Evolutionary conservation across 371 early-diverging fungal species (phyloP).

Genomic region (Mycotypha africana): DNA sequence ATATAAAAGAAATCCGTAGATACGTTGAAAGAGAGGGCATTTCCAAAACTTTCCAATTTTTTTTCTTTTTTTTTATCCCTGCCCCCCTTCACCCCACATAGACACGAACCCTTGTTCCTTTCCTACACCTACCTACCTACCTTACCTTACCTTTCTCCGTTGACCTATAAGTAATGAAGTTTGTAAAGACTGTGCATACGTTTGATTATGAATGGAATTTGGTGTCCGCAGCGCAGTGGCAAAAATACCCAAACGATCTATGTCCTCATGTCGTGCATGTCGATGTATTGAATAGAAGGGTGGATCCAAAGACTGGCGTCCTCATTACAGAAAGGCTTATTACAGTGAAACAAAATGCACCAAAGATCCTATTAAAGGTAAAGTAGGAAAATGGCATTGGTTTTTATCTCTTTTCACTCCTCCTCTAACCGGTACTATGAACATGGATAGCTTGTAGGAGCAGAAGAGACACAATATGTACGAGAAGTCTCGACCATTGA

Average conservation of each 20-base stretch:
- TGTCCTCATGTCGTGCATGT: slow-evolving; percentile 89
- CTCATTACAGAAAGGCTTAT: slow-evolving; percentile 88
- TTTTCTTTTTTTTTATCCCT: too few relatives aligned
- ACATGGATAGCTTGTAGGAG: slow-evolving; percentile 50
- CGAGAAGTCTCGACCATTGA: slow-evolving; percentile 85
- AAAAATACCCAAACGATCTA: slow-evolving; percentile 94
- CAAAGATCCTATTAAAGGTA: slow-evolving; percentile 66
- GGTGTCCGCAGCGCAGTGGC: slow-evolving; percentile 90
- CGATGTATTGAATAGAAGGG: slow-evolving; percentile 75
- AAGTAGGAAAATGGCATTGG: neutral
- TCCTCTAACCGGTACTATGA: too few relatives aligned
- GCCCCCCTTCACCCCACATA: too few relatives aligned
- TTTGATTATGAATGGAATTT: slow-evolving; percentile 79
- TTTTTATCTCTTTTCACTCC: neutral
- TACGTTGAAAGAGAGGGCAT: too few relatives aligned
- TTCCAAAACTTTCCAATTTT: too few relatives aligned
- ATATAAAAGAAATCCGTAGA: too few relatives aligned
- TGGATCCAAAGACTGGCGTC: slow-evolving; percentile 81
- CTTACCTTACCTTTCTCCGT: too few relatives aligned
- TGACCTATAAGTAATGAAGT: too few relatives aligned
- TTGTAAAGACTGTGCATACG: slow-evolving; percentile 66
- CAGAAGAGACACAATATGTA: slow-evolving; percentile 69
- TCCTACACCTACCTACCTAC: too few relatives aligned
- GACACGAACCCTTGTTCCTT: too few relatives aligned
- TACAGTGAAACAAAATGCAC: slow-evolving; percentile 83